Evolutionary conservation across 2,329 filamentous ascomycete species (phyloP).

Genomic region (Penicillium janthinellum): DNA sequence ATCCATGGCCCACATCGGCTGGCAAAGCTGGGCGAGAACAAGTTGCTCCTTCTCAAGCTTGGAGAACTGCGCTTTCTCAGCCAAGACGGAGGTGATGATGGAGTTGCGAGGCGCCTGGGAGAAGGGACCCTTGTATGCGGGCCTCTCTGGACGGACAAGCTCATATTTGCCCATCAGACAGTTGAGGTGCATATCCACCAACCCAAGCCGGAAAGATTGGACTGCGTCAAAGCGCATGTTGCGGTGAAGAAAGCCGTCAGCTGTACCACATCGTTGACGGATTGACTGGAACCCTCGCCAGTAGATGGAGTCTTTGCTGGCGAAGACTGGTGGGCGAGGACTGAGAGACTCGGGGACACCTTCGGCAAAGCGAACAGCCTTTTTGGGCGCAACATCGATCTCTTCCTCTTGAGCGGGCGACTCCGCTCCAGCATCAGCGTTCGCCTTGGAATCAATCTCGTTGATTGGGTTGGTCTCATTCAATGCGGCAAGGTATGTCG

Average conservation of each 20-base stretch:
- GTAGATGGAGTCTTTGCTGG: conserved; percentile 74
- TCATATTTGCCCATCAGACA: conserved; percentile 85
- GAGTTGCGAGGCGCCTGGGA: conserved; percentile 75
- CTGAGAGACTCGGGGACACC: conserved; percentile 43
- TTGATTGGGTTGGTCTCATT: conserved; percentile 57
- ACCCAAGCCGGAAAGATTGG: conserved; percentile 77
- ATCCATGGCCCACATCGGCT: conserved; percentile 64
- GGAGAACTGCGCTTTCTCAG: conserved; percentile 41
- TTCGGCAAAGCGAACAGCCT: conserved; percentile 37
- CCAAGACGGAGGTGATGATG: conserved; percentile 62
- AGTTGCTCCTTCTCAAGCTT: conserved; percentile 74
- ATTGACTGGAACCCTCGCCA: conserved; percentile 83
- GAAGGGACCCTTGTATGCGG: conserved; percentile 69
- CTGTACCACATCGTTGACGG: conserved; percentile 63
- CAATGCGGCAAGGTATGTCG: conserved; percentile 71
- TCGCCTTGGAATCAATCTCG: conserved; percentile 39
- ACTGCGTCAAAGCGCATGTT: conserved; percentile 84
- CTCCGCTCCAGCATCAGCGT: neutral
- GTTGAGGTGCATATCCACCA: conserved; percentile 72
- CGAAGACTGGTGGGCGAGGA: conserved; percentile 41
- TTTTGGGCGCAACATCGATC: conserved; percentile 28
- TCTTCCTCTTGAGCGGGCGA: conserved; percentile 24
- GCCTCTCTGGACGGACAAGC: conserved; percentile 68
- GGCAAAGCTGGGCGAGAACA: conserved; percentile 69
- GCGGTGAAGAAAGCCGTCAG: conserved; percentile 82